Base-by-base conservation (phyloP, 2,329 filamentous ascomycete species). In the Penicillium sp. region DNA sequence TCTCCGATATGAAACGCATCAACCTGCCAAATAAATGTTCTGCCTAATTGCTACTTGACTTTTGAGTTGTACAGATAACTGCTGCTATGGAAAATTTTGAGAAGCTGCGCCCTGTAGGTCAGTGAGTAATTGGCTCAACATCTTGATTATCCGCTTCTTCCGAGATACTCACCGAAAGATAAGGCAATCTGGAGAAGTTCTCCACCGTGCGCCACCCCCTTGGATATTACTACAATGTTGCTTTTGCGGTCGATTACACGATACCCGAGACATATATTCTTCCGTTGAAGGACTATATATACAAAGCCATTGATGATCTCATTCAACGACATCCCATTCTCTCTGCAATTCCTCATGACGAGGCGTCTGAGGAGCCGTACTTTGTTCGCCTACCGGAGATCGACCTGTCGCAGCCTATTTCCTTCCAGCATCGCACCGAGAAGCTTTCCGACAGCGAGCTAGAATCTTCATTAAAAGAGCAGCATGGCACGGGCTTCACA, bases 21-120 rank as follows among this genome's bases (percentile, higher is more conserved):
- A 44, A 41, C n/a, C 51, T 19, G 21, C 29, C 21, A 7, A 31
- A 23, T 38, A 7, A 29, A 46, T 30, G 15, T 30, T 30, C 19
- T 31, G 31, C 55, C 29, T 17, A 21, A 48, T 48, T 48, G 13
- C n/a, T 21, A 19, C 9, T 35, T 44, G 26, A 26, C 3, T 44
- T 7, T 7, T 30, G 11, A 38, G 52, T 47, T 31, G n/a, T 21
- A 46, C 7, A 13, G 7, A 55, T 82, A 70, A 88, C 86, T n/a
- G 87, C 71, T 67, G 87, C 81, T 30, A 86, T 84, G 52, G 88
- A 79, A 57, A 87, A 85, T n/a, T 65, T 71, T 7, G 70, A 76
- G 49, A 72, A 58, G 29, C 56, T 76, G 46, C 74, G 74, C 4
- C 57, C 71, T 26, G 70, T 72, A 23, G 74, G 74, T 73, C 51